These are phyloP conservation scores for Saxispiralis lemnorum DNA, from an alignment of 495 filamentous ascomycete species.

Conservation along the genomic window DNA sequence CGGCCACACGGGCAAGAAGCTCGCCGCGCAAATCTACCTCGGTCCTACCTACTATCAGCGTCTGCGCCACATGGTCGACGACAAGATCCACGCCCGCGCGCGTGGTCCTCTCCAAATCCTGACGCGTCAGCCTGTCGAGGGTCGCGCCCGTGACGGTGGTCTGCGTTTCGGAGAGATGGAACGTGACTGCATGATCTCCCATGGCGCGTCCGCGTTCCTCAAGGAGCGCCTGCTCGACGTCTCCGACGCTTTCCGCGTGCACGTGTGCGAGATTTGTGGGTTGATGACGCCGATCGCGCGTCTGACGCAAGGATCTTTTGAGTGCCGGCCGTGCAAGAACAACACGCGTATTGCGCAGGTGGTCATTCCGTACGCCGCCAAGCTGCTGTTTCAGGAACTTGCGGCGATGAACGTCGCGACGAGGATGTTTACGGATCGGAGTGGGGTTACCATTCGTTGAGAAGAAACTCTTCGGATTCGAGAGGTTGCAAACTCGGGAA, in stretches of 20 bases:
- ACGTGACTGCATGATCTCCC: constrained; percentile 99
- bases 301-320: constrained; percentile 81
- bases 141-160: constrained; percentile 92
- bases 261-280: constrained; percentile 96
- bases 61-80: constrained; percentile 96
- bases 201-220: constrained; percentile 88
- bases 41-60: constrained; percentile 99
- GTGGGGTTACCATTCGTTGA: constrained; percentile 47
- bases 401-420: constrained; percentile 95
- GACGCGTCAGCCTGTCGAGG: constrained; percentile 94
- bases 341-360: constrained; percentile 96
- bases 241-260: constrained; percentile 92
- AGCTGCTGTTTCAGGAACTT: constrained; percentile 95
- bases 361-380: constrained; percentile 93
- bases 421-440: constrained; percentile 81
- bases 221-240: constrained; percentile 96
- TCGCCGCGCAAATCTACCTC: constrained; percentile 86
- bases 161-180: constrained; percentile 99
- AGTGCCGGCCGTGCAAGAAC: constrained; percentile 94
- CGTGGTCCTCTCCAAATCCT: constrained; percentile 92
- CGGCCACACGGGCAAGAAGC: constrained; percentile 84
- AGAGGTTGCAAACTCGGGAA: too few relatives aligned
- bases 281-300: constrained; percentile 99
- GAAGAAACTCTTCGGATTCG: too few relatives aligned
- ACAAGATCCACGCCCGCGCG: constrained; percentile 97